Conservation (phyloP, 257 asterid genomes). For the Salvia miltiorrhiza region DNA sequence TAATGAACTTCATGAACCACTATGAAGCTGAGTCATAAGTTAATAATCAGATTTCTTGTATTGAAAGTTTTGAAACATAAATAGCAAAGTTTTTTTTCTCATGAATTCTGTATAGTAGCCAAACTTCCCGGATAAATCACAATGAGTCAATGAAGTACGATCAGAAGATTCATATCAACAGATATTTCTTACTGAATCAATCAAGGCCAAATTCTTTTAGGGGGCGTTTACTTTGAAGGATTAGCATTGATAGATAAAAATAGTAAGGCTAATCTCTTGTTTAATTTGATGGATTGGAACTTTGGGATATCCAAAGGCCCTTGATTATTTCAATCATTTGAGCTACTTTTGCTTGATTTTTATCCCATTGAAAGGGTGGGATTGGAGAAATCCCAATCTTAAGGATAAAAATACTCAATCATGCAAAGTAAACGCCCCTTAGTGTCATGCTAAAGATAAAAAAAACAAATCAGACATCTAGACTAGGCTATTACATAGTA, state of each 20-base stretch:
- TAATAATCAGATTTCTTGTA: not conserved
- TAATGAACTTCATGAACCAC: not conserved
- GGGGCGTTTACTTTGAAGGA: not conserved
- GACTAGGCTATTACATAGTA: slow-evolving; percentile 18
- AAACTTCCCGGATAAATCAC: not conserved
- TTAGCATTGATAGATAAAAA: too few relatives aligned
- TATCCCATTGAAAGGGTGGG: too few relatives aligned
- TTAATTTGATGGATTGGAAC: too few relatives aligned
- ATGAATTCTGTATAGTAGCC: not conserved
- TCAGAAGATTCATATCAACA: not conserved
- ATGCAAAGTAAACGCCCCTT: too few relatives aligned
- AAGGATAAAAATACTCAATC: too few relatives aligned
- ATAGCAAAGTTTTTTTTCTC: not conserved
- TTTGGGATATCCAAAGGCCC: too few relatives aligned
- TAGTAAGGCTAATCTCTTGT: too few relatives aligned
- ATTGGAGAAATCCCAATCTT: too few relatives aligned
- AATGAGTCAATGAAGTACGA: not conserved
- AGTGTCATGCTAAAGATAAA: too few relatives aligned
- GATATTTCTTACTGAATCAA: not conserved
- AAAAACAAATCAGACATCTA: slow-evolving; percentile 4
- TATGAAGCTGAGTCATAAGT: not conserved
- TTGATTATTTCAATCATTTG: too few relatives aligned
- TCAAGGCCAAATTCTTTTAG: not conserved
- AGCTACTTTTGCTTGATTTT: too few relatives aligned
- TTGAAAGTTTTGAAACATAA: not conserved